phyloP scores from a whole-genome alignment of 2,329 filamentous ascomycete species.

The Chrysoporthe austroafricana region DNA sequence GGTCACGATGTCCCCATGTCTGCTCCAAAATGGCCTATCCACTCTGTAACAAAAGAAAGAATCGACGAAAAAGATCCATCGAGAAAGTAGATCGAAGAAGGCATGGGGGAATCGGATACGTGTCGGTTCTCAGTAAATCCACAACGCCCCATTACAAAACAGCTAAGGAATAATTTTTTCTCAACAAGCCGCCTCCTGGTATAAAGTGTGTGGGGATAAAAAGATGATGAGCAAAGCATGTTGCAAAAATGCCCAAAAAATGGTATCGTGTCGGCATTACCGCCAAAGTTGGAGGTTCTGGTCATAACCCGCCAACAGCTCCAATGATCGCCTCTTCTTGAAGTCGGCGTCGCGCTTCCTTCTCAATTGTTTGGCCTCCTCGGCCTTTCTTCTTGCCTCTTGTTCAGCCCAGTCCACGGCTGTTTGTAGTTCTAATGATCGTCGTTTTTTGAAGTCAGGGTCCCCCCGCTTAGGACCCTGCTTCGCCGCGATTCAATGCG shows the following conservation, averaged over 20 bases:
- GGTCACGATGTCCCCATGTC: neutral
- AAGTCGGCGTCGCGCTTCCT: constrained; percentile 26
- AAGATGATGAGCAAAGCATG: neutral
- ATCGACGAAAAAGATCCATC: neutral
- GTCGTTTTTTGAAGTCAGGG: constrained; percentile 29
- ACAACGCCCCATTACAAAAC: constrained; percentile 28
- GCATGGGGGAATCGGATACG: constrained; percentile 17
- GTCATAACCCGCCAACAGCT: constrained; percentile 28
- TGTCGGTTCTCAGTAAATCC: constrained; percentile 22
- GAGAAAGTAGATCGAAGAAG: neutral
- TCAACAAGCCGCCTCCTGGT: constrained; percentile 22
- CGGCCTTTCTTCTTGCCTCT: constrained; percentile 20
- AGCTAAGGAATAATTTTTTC: constrained; percentile 15
- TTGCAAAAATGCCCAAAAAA: constrained; percentile 5
- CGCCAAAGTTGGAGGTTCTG: constrained; percentile 27
- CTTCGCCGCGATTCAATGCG: constrained; percentile 44
- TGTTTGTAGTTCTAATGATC: constrained; percentile 27
- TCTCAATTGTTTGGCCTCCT: constrained; percentile 19
- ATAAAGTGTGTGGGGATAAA: constrained; percentile 13
- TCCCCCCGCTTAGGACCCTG: constrained; percentile 26
- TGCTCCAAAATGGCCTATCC: neutral
- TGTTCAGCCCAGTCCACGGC: constrained; percentile 25
- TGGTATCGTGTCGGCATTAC: constrained; percentile 21
- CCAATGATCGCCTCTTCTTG: constrained; percentile 27
- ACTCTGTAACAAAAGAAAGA: neutral